Conservation (phyloP, 2,329 filamentous ascomycete species). For the Aspergillus neoniger region DNA sequence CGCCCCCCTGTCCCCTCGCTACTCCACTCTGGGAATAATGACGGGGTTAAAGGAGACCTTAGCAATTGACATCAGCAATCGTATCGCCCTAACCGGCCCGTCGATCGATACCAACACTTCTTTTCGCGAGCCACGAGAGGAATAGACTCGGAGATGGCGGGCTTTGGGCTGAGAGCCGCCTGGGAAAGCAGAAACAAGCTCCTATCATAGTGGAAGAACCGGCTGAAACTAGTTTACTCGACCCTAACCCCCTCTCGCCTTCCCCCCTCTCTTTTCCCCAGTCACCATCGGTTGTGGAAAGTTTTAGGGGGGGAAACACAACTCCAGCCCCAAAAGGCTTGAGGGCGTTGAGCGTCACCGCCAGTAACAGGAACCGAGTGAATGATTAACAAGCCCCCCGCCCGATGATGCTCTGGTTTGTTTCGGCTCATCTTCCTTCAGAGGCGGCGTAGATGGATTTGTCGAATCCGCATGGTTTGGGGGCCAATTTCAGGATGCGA, state of each 20-base stretch:
- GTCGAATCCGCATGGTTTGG: slow-evolving; percentile 15
- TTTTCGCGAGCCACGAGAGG: background rate
- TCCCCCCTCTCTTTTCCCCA: background rate
- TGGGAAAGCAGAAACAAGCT: slow-evolving; percentile 12
- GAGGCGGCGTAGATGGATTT: background rate
- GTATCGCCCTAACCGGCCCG: slow-evolving; percentile 2
- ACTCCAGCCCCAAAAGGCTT: slow-evolving; percentile 25
- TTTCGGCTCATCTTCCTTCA: slow-evolving; percentile 3
- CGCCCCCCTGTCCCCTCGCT: background rate
- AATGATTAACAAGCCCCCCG: slow-evolving; percentile 3
- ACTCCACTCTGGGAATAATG: background rate
- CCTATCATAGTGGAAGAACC: slow-evolving; percentile 13
- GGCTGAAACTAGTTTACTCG: slow-evolving; percentile 13
- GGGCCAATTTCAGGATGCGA: slow-evolving; percentile 15
- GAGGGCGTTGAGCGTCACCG: slow-evolving; percentile 6
- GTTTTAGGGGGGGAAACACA: background rate
- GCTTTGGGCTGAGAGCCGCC: slow-evolving; percentile 6
- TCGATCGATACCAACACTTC: slow-evolving; percentile 8
- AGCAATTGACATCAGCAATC: background rate
- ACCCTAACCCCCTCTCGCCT: slow-evolving; percentile 3
- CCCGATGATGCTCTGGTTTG: slow-evolving; percentile 1
- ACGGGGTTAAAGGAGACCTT: background rate
- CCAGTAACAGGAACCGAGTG: slow-evolving; percentile 4
- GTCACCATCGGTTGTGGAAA: background rate
- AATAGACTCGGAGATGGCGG: slow-evolving; percentile 5